These are phyloP conservation scores for Leersia perrieri DNA, from an alignment of 176 grass and related monocot genomes.

Conservation along the genomic window DNA sequence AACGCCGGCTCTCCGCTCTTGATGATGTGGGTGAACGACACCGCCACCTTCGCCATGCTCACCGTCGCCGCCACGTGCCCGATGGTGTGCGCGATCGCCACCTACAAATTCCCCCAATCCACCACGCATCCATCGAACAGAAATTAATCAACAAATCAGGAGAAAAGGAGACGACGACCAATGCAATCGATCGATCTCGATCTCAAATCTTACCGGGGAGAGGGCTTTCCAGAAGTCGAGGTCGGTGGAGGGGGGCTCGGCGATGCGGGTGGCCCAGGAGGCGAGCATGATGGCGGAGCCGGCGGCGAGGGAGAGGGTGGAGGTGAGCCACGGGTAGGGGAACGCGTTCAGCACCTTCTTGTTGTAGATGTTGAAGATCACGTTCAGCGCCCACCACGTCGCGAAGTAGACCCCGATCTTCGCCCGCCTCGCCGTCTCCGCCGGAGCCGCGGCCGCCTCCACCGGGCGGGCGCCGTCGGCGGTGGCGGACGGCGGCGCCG, in stretches of 20 bases:
- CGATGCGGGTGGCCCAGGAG: slow-evolving; percentile 71
- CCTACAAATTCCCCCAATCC: slow-evolving; percentile 34
- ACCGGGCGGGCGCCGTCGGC: slow-evolving; percentile 34
- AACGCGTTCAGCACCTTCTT: slow-evolving; percentile 97
- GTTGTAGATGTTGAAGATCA: slow-evolving; percentile 99
- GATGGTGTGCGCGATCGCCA: slow-evolving; percentile 92
- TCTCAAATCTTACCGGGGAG: slow-evolving; percentile 70
- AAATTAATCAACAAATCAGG: not conserved
- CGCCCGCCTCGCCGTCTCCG: slow-evolving; percentile 30
- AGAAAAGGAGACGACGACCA: too few species aligned
- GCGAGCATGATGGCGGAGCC: slow-evolving; percentile 93
- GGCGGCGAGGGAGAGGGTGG: slow-evolving; percentile 84
- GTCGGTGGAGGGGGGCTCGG: slow-evolving; percentile 66
- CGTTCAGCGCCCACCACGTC: slow-evolving; percentile 95
- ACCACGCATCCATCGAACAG: slow-evolving; percentile 29
- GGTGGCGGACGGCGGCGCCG: slow-evolving; percentile 33
- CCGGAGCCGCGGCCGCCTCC: not conserved
- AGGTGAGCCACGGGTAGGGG: slow-evolving; percentile 88
- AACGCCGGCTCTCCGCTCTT: slow-evolving; percentile 96
- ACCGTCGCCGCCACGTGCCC: slow-evolving; percentile 95
- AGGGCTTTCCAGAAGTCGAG: slow-evolving; percentile 88
- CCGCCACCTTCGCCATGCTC: slow-evolving; percentile 98
- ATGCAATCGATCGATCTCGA: too few species aligned
- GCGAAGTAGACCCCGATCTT: slow-evolving; percentile 92
- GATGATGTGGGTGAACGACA: slow-evolving; percentile 97